These are phyloP conservation scores for Akanthomyces uredinophilus DNA, from an alignment of 2,329 filamentous ascomycete genomes.

Conservation along the genomic window DNA sequence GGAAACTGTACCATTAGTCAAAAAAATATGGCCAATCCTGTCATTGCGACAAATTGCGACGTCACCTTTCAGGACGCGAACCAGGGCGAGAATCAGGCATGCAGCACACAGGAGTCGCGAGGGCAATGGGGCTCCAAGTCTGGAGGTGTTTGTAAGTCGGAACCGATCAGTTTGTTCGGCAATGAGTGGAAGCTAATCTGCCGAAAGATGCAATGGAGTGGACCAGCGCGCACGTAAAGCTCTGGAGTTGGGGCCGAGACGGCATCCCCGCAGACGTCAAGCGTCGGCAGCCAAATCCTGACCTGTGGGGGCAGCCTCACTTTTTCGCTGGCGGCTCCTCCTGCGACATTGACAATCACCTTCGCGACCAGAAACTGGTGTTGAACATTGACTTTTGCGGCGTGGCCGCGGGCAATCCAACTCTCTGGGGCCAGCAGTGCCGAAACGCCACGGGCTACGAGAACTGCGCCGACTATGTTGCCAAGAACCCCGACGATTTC, in stretches of 20 bases:
- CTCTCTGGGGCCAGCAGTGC: not conserved
- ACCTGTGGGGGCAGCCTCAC: constrained; percentile 58
- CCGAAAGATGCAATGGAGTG: constrained; percentile 36
- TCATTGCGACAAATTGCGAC: not conserved
- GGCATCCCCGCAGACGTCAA: constrained; percentile 30
- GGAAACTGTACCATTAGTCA: constrained; percentile 28
- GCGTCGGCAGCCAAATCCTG: constrained; percentile 51
- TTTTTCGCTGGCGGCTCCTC: constrained; percentile 51
- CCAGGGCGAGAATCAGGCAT: not conserved
- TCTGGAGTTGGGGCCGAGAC: constrained; percentile 35
- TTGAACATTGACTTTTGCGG: constrained; percentile 74
- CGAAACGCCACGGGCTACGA: not conserved
- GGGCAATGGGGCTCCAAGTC: not conserved
- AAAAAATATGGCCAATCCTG: not conserved
- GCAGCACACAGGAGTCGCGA: not conserved
- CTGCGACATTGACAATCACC: constrained; percentile 61
- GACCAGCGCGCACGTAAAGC: constrained; percentile 35
- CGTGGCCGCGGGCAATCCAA: constrained; percentile 50
- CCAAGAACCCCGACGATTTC: not conserved
- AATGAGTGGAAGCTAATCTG: constrained; percentile 18
- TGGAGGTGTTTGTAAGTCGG: not conserved
- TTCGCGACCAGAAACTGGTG: constrained; percentile 65
- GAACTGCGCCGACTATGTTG: not conserved
- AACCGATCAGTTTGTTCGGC: not conserved
- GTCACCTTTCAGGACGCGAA: not conserved